A percentile compares a stretch with the other conserved stretches of the same genome.
Evolutionary conservation across 257 asterid genomes (phyloP).

Genomic region (Plantago ovata): DNA sequence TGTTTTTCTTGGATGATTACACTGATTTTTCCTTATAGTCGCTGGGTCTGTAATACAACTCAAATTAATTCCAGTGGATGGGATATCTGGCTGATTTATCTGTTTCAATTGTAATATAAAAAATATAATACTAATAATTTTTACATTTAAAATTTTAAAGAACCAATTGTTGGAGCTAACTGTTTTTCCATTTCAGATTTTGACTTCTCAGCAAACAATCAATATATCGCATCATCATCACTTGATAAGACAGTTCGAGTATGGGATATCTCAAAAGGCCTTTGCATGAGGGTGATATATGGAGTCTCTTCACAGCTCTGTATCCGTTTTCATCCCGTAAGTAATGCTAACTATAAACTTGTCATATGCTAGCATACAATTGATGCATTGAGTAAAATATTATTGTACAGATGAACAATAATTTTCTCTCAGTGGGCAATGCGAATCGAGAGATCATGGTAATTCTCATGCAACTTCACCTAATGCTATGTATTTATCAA

Average conservation of each 20-base stretch:
- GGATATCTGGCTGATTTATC: no score
- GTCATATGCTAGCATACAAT: slow-evolving; percentile 4
- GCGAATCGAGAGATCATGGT: slow-evolving; percentile 86
- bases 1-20: no score
- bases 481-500: neutral
- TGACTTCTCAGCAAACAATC: slow-evolving; percentile 95
- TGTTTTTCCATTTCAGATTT: slow-evolving; percentile 60
- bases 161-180: no score
- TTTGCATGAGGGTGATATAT: slow-evolving; percentile 95
- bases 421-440: slow-evolving; percentile 92
- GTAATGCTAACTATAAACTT: slow-evolving; percentile 27
- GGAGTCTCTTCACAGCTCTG: slow-evolving; percentile 85
- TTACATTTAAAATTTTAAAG: no score
- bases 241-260: slow-evolving; percentile 89
- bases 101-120: no score
- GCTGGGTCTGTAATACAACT: no score
- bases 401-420: slow-evolving; percentile 78
- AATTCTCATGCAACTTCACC: slow-evolving; percentile 27
- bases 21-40: no score
- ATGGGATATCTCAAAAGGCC: slow-evolving; percentile 89
- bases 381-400: slow-evolving; percentile 13
- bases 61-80: no score
- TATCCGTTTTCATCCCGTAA: slow-evolving; percentile 96
- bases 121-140: no score
- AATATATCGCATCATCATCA: slow-evolving; percentile 91